Conservation (phyloP, 352 stramenopile genomes). For the Saprolegnia parasitica region DNA sequence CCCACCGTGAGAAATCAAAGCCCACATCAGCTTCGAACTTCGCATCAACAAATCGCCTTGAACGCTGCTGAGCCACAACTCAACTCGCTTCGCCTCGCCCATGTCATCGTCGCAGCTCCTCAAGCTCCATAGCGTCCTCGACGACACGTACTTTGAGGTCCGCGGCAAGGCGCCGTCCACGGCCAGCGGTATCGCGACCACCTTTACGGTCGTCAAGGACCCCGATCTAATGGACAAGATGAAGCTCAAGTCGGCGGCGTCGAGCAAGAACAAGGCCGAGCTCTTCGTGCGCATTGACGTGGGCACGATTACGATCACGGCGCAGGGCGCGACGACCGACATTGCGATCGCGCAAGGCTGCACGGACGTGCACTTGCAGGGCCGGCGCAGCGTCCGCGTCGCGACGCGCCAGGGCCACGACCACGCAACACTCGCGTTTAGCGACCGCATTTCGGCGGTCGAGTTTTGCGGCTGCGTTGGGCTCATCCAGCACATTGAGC, state of each 20-base stretch:
- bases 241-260: not conserved
- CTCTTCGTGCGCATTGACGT: conserved; percentile 20
- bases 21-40: not conserved
- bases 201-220: conserved; percentile 8
- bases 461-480: conserved; percentile 15
- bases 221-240: conserved; percentile 1
- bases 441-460: conserved; percentile 14
- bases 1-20: not conserved
- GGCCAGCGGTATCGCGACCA: not conserved
- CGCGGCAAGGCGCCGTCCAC: not conserved
- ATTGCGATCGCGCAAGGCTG: conserved; percentile 6
- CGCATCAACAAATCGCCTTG: not conserved
- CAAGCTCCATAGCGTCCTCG: conserved; percentile 13
- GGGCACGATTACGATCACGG: conserved; percentile 3
- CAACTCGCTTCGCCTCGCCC: not conserved
- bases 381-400: not conserved
- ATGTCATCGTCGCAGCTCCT: conserved; percentile 3
- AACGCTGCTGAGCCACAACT: not conserved
- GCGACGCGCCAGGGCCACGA: not conserved
- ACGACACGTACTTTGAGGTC: conserved; percentile 7
- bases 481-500: conserved; percentile 26
- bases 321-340: not conserved
- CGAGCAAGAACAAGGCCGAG: not conserved
- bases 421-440: not conserved
- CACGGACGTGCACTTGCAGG: not conserved